phyloP scores from a whole-genome alignment of 202 grass and related monocot species.

The Eragrostis tef region DNA sequence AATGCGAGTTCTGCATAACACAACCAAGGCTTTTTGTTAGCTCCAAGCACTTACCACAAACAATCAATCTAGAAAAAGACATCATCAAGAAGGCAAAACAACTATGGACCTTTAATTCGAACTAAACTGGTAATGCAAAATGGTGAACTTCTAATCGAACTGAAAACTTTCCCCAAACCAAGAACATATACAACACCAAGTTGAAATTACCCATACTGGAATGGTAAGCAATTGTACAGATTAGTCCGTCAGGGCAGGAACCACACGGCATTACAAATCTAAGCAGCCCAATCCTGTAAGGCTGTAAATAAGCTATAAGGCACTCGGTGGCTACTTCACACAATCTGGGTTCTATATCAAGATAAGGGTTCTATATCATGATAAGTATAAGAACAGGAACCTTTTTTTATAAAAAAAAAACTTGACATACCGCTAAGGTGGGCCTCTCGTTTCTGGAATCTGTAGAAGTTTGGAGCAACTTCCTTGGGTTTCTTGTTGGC shows the following conservation, averaged over 20 bases:
- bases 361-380: no score
- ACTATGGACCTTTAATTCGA: not conserved
- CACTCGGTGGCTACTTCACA: not conserved
- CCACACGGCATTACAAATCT: not conserved
- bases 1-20: conserved; percentile 77
- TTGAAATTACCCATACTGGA: not conserved
- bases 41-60: conserved; percentile 10
- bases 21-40: conserved; percentile 39
- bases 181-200: conserved; percentile 16
- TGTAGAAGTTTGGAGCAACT: conserved; percentile 73
- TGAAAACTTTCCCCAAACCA: not conserved
- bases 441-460: conserved; percentile 82
- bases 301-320: not conserved
- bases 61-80: conserved; percentile 11
- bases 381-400: no score
- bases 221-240: not conserved
- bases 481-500: conserved; percentile 84
- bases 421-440: conserved; percentile 67
- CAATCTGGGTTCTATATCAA: conserved; percentile 3
- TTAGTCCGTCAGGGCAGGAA: not conserved
- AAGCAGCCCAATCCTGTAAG: not conserved
- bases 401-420: not conserved
- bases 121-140: conserved; percentile 24
- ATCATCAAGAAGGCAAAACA: conserved; percentile 17
- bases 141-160: not conserved